These are phyloP conservation scores for Cercospora sojina DNA, from an alignment of 2,329 filamentous ascomycete species.

Conservation along the genomic window DNA sequence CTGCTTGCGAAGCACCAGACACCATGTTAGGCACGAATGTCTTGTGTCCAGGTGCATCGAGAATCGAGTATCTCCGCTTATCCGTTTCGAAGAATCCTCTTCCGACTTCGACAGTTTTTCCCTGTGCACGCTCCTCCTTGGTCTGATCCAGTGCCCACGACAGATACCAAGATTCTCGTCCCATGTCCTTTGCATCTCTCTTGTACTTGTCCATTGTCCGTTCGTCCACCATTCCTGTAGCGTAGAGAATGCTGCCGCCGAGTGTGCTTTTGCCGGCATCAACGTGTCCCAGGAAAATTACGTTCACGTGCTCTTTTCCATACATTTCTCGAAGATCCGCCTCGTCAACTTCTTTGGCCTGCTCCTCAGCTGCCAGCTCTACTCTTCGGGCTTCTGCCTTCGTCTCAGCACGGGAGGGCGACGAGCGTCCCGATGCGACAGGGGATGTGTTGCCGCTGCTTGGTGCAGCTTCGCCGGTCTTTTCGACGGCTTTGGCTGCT, in stretches of 20 bases:
- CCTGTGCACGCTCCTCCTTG: constrained; percentile 92
- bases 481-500: constrained; percentile 86
- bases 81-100: constrained; percentile 96
- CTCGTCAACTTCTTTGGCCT: constrained; percentile 75
- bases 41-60: constrained; percentile 97
- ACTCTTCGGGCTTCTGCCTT: constrained; percentile 63
- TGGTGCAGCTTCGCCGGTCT: constrained; percentile 70
- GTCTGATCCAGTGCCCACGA: constrained; percentile 98
- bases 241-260: constrained; percentile 87
- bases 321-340: constrained; percentile 91
- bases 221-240: constrained; percentile 98
- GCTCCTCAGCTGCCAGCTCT: constrained; percentile 82
- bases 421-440: constrained; percentile 71
- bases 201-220: constrained; percentile 98
- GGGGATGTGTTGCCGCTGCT: constrained; percentile 72
- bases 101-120: constrained; percentile 97
- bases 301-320: constrained; percentile 89
- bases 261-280: constrained; percentile 97
- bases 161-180: constrained; percentile 97
- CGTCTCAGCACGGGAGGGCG: constrained; percentile 57
- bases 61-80: constrained; percentile 91
- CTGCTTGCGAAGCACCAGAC: constrained; percentile 71
- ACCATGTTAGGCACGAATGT: constrained; percentile 99
- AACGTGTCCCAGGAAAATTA: constrained; percentile 97
- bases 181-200: constrained; percentile 91